Percentiles rank a stretch among this genome's conserved stretches.
These are phyloP conservation scores for Fusarium virguliforme DNA, from an alignment of 2,329 filamentous ascomycete species.

Conservation along the genomic window DNA sequence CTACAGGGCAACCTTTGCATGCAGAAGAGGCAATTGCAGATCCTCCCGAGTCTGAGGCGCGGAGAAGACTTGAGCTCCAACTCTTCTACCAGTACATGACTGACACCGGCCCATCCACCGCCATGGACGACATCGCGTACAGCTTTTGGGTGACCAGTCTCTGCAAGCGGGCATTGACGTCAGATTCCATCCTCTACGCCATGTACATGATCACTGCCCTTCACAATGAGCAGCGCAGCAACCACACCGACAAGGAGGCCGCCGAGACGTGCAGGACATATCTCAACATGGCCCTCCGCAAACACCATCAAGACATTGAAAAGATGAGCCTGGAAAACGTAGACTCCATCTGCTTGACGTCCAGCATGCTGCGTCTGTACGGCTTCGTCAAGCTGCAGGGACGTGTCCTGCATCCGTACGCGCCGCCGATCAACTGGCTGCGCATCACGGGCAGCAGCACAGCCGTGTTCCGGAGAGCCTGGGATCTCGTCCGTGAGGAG, in stretches of 20 bases:
- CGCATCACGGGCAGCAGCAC: slow-evolving; percentile 41
- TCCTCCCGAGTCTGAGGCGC: slow-evolving; percentile 35
- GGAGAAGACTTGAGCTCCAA: slow-evolving; percentile 41
- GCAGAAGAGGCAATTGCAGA: background rate
- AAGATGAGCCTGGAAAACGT: slow-evolving; percentile 34
- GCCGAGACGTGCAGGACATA: slow-evolving; percentile 31
- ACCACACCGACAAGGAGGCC: background rate
- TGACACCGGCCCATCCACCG: slow-evolving; percentile 34
- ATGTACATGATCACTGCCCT: slow-evolving; percentile 40
- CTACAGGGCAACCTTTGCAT: background rate
- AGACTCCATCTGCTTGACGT: slow-evolving; percentile 38
- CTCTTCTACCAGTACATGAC: slow-evolving; percentile 44
- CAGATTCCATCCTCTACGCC: slow-evolving; percentile 40
- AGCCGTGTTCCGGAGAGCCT: slow-evolving; percentile 34
- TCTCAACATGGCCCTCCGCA: slow-evolving; percentile 36
- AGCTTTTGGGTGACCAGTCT: slow-evolving; percentile 26
- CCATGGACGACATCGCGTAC: slow-evolving; percentile 29
- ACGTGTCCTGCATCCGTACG: slow-evolving; percentile 38
- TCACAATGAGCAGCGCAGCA: slow-evolving; percentile 31
- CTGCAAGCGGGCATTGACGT: slow-evolving; percentile 35
- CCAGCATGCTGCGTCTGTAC: slow-evolving; percentile 41
- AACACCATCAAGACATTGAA: slow-evolving; percentile 39
- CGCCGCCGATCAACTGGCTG: slow-evolving; percentile 43
- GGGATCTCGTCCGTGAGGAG: slow-evolving; percentile 19
- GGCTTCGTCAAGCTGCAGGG: slow-evolving; percentile 37